Evolutionary conservation across 2,329 filamentous ascomycete genomes (phyloP).

Genomic region (Ophiostoma sp.): DNA sequence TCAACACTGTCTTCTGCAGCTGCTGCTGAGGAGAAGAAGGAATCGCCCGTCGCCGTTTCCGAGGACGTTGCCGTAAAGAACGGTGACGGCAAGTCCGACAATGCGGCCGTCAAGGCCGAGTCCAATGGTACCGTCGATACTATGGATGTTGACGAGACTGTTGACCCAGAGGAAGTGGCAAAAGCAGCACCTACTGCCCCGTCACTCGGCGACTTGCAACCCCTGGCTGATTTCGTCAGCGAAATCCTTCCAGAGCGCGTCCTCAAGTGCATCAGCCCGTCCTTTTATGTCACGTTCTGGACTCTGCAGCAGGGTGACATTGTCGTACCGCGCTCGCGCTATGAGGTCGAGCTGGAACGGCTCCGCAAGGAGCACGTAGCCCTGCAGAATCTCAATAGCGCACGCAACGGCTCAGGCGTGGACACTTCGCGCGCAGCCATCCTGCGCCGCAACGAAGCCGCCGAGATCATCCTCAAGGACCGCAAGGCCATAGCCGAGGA

Average conservation of each 20-base stretch:
- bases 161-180: background rate
- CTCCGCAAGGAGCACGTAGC: constrained; percentile 62
- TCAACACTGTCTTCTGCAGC: background rate
- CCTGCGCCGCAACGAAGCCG: constrained; percentile 62
- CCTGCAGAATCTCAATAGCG: constrained; percentile 53
- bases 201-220: constrained; percentile 57
- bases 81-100: background rate
- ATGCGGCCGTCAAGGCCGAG: background rate
- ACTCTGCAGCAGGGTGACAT: constrained; percentile 78
- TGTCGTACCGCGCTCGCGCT: constrained; percentile 67
- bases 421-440: constrained; percentile 64
- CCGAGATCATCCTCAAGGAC: constrained; percentile 62
- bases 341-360: constrained; percentile 67
- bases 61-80: background rate
- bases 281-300: constrained; percentile 92
- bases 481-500: constrained; percentile 71
- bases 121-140: background rate
- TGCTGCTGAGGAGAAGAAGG: constrained; percentile 3
- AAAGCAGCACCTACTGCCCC: constrained; percentile 31
- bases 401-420: constrained; percentile 40
- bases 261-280: constrained; percentile 66
- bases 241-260: constrained; percentile 55
- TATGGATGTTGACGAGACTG: constrained; percentile 2
- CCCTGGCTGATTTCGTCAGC: constrained; percentile 65
- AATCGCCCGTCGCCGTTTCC: background rate